Evolutionary conservation across 306 rosid genomes (phyloP), one percentile per base, ranked within the genome.

Genomic region (Ochetophila trinervis): DNA sequence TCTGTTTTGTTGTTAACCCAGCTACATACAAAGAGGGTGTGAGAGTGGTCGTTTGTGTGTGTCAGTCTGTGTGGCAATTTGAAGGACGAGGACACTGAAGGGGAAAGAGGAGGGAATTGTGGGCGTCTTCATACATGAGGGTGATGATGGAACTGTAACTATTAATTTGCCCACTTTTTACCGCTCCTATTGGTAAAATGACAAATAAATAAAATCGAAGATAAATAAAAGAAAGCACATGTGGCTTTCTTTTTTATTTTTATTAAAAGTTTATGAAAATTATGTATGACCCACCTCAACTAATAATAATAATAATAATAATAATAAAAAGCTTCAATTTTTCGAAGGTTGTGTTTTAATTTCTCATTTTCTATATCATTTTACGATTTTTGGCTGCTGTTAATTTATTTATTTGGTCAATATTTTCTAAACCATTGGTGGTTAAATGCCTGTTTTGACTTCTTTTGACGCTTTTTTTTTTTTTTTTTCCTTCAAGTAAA

Each of bases 31-130:
- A 2, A 20, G 7, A 54, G n/a, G 5, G 34, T 5, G 44, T 37
- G 17, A 3, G 67, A 21, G 67, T 52, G 62, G 68, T 40, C 63
- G 52, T 15, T 66, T 76, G 49, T 56, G 42, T 32, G 24, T 32
- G 58, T 47, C 75, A 49, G n/a, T n/a, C 53, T 50, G 21, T 24
- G 74, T 75, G 70, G 74, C 60, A 63, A 63, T 20, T 30, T n/a
- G 21, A 36, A 36, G 70, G 62, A 50, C 21, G 75, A 51, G 5
- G 75, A 56, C 36, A 51, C 66, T 48, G 32, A 30, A 11, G 5
- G 62, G 21, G 52, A 10, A 10, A 22, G 45, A 54, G 61, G 72
- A 58, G 40, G 65, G 51, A 58, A 68, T 10, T 50, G 54, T 50
- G 54, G 20, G 54, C 54, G 54, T 40, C 10, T 40, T 40, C 1